Percentiles rank a stretch among this genome's conserved stretches.
Evolutionary conservation across 495 filamentous ascomycete genomes (phyloP).

Genomic region (Saxophila tyrrhenica): DNA sequence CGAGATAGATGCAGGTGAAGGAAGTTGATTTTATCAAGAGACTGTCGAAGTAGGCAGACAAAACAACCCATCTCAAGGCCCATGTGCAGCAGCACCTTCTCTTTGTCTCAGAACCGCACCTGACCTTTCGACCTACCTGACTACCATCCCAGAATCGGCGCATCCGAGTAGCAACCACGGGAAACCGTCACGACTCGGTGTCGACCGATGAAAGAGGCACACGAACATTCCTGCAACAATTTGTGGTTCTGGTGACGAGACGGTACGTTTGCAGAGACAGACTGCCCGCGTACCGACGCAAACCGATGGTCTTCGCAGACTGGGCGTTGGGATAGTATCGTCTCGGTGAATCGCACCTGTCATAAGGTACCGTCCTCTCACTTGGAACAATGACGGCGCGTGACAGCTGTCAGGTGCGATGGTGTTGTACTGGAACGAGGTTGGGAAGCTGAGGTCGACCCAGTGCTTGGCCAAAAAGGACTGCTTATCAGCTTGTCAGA

Average conservation of each 20-base stretch:
- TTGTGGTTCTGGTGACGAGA: background rate
- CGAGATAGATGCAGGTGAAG: conserved; percentile 65
- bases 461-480: too few relatives aligned
- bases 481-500: too few relatives aligned
- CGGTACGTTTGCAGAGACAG: too few relatives aligned
- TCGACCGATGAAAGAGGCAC: background rate
- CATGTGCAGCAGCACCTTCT: background rate
- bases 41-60: background rate
- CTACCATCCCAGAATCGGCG: background rate
- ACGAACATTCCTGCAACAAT: background rate
- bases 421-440: too few relatives aligned
- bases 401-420: background rate
- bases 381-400: background rate
- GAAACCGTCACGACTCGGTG: background rate
- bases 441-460: too few relatives aligned
- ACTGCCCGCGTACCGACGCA: too few relatives aligned
- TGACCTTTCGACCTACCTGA: background rate
- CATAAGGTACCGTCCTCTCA: background rate
- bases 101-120: background rate
- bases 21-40: conserved; percentile 27
- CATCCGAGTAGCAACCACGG: background rate
- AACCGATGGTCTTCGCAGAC: background rate
- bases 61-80: background rate
- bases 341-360: background rate
- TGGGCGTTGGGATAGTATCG: background rate